phyloP scores from a whole-genome alignment of 1,284 basidiomycete species.

The Puccinia coronata region DNA sequence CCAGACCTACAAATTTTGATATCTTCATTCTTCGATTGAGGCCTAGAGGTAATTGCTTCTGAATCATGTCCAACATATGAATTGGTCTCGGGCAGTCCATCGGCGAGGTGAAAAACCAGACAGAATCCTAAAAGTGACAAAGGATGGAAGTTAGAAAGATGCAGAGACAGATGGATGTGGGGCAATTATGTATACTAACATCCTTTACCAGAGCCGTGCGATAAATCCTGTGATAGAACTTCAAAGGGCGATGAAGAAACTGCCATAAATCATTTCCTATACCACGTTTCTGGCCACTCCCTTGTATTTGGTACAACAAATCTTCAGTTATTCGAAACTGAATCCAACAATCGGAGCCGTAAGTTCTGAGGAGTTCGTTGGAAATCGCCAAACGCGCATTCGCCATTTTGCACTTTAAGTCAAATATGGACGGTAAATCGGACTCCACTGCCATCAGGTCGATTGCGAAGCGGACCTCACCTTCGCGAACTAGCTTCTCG shows the following conservation, averaged over 20 bases:
- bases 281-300: neutral
- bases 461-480: constrained; percentile 31
- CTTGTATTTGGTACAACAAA: neutral
- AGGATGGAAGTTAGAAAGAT: neutral
- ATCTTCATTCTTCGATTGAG: constrained; percentile 29
- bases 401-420: neutral
- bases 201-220: constrained; percentile 36
- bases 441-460: too few relatives aligned
- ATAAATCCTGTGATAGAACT: constrained; percentile 16
- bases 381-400: neutral
- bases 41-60: constrained; percentile 29
- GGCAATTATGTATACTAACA: too few relatives aligned
- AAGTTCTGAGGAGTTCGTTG: constrained; percentile 17
- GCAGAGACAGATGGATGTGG: neutral
- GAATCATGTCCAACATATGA: constrained; percentile 4
- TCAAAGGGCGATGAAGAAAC: constrained; percentile 19
- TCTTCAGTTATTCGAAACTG: constrained; percentile 7
- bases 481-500: neutral
- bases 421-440: neutral
- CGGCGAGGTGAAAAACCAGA: constrained; percentile 43
- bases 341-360: constrained; percentile 45
- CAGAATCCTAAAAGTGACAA: neutral
- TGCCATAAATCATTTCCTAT: constrained; percentile 32
- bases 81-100: neutral
- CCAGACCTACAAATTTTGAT: constrained; percentile 31